Base-by-base conservation (phyloP, 2,329 filamentous ascomycete species). In the Diaporthe citrichinensis region DNA sequence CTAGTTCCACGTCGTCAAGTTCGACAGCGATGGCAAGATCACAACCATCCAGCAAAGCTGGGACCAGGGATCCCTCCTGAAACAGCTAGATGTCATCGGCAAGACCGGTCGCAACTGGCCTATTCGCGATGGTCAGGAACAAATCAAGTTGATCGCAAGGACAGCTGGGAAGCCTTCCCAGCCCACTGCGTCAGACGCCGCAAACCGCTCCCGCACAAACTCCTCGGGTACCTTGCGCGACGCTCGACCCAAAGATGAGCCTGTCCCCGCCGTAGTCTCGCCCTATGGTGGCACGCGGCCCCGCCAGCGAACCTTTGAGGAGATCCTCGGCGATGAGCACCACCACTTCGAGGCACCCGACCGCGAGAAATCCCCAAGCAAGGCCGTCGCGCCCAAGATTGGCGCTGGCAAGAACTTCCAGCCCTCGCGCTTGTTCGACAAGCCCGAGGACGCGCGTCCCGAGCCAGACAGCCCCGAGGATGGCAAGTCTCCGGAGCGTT, bases 21-120 rank as follows among this genome's bases (percentile, higher is more conserved):
- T 98, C 85, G 91, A 97, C 84, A 83, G 85, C 78, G 85, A 93
- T 62, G 91, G 92, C 83, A 95, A 95, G 86, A 98, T 99, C 82
- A 84, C 90, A 76, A 95, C 97, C 84, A 94, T 98, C 78, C 94
- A 96, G 79, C 91, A 96, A 79, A 95, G 94, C 83, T 99, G 97
- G 97, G 97, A 99, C 83, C 97, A 99, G 85, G 96, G 93, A 77
- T 94, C 95, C 72, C 90, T 99, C 55, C 90, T 99, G 79, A 98
- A 97, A 87, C 94, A 98, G 84, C 90, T 98, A 78, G 96, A 98
- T 77, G 92, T 98, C 74, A 98, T 99, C 84, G 96, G 97, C 81
- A 93, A 93, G 82, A 93, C 94, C 72, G 95, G 94, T 74, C 94
- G 94, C 83, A 98, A 97, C 85, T 99, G 97, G 97, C 97, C 97